Percentiles rank a stretch among this genome's conserved stretches.
These are phyloP conservation scores for Tricholoma terreum DNA, from an alignment of 768 basidiomycete genomes.

Conservation along the genomic window DNA sequence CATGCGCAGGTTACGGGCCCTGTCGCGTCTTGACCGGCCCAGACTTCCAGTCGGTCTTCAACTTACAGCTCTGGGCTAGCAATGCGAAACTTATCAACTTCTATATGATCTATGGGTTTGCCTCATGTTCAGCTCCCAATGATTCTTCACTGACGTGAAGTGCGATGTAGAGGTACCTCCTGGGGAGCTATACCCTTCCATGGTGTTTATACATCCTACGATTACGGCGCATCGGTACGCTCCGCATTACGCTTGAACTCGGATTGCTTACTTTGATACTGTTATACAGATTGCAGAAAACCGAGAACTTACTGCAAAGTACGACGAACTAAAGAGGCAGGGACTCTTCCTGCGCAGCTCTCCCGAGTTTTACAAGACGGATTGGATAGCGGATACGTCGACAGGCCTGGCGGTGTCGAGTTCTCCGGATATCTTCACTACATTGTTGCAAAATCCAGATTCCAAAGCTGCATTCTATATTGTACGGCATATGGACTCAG, in stretches of 20 bases:
- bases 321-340: constrained; percentile 74
- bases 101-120: constrained; percentile 82
- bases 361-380: constrained; percentile 76
- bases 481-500: constrained; percentile 63
- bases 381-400: constrained; percentile 63
- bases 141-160: neutral
- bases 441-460: constrained; percentile 66
- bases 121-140: neutral
- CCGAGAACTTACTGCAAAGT: constrained; percentile 64
- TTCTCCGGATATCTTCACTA: constrained; percentile 53
- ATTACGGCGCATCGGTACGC: constrained; percentile 66
- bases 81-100: constrained; percentile 82
- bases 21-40: constrained; percentile 69
- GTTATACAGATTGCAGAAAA: constrained; percentile 54
- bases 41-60: constrained; percentile 77
- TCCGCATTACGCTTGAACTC: neutral
- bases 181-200: constrained; percentile 83
- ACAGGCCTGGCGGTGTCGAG: constrained; percentile 40
- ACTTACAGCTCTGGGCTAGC: constrained; percentile 72
- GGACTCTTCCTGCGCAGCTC: constrained; percentile 77
- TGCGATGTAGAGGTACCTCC: constrained; percentile 63
- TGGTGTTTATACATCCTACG: constrained; percentile 77
- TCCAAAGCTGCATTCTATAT: constrained; percentile 66
- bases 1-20: constrained; percentile 50
- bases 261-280: neutral